Conservation (phyloP, 768 basidiomycete genomes). For the Neoboletus magnificus region DNA sequence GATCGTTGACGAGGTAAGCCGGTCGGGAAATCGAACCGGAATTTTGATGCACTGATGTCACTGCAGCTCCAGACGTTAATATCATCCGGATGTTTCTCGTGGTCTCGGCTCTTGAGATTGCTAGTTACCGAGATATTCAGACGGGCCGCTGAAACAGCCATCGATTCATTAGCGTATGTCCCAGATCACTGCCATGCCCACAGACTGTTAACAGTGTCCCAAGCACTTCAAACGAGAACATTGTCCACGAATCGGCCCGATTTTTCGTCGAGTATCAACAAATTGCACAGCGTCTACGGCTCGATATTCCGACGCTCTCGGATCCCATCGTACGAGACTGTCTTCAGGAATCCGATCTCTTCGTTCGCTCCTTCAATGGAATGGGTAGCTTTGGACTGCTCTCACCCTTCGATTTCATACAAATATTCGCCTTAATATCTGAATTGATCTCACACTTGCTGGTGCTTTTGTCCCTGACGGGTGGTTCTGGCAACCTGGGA, state of each 20-base stretch:
- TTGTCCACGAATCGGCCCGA: slow-evolving; percentile 70
- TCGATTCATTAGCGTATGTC: slow-evolving; percentile 75
- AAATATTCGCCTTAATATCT: slow-evolving; percentile 64
- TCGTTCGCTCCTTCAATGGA: slow-evolving; percentile 77
- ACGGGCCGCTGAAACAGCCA: slow-evolving; percentile 57
- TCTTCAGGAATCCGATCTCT: slow-evolving; percentile 82
- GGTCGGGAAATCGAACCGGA: slow-evolving; percentile 9
- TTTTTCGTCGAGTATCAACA: slow-evolving; percentile 78
- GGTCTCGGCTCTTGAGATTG: slow-evolving; percentile 58
- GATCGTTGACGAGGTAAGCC: slow-evolving; percentile 76
- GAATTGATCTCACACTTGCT: slow-evolving; percentile 72
- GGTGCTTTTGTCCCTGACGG: slow-evolving; percentile 63
- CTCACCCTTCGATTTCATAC: slow-evolving; percentile 77
- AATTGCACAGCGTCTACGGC: slow-evolving; percentile 69
- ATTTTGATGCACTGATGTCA: not conserved
- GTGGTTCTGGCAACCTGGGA: slow-evolving; percentile 49
- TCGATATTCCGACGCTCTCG: slow-evolving; percentile 76
- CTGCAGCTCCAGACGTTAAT: slow-evolving; percentile 65
- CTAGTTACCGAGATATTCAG: slow-evolving; percentile 61
- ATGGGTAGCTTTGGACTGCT: slow-evolving; percentile 71
- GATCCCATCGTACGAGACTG: slow-evolving; percentile 73
- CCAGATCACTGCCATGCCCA: slow-evolving; percentile 13
- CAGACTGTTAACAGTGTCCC: not conserved
- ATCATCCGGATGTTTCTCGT: slow-evolving; percentile 68
- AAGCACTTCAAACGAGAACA: slow-evolving; percentile 66